A percentile compares a stretch with the other conserved stretches of the same genome.
phyloP scores from a whole-genome alignment of 2,329 filamentous ascomycete genomes.

The Colletotrichum echinochloae region DNA sequence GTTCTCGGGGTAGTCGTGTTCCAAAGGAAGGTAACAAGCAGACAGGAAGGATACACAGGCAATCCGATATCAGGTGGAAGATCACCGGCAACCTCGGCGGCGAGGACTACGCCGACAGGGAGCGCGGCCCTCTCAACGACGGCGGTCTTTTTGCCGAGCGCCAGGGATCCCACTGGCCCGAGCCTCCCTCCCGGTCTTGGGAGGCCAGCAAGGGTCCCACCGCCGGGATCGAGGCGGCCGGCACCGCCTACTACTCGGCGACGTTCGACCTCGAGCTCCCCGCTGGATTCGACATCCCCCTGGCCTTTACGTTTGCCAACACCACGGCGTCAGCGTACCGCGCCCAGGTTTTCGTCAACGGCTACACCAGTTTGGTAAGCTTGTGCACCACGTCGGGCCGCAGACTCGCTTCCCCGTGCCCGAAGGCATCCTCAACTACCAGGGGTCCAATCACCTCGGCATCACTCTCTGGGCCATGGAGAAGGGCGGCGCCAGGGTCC shows the following conservation, averaged over 20 bases:
- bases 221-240: conserved; percentile 56
- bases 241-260: conserved; percentile 67
- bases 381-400: conserved; percentile 73
- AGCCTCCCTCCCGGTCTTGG: conserved; percentile 59
- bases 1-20: too few species aligned
- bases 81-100: conserved; percentile 71
- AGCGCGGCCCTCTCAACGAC: conserved; percentile 71
- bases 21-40: too few species aligned
- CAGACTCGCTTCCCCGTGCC: conserved; percentile 76
- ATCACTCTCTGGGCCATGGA: conserved; percentile 75
- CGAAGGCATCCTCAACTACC: conserved; percentile 74
- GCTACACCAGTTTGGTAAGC: conserved; percentile 72
- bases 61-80: conserved; percentile 67
- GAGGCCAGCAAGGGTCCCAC: conserved; percentile 49
- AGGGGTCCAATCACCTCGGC: conserved; percentile 73
- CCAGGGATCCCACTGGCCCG: conserved; percentile 67
- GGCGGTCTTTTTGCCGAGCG: conserved; percentile 68
- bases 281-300: conserved; percentile 64
- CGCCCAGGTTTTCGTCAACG: conserved; percentile 75
- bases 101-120: conserved; percentile 67
- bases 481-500: conserved; percentile 58
- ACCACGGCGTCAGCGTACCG: conserved; percentile 58
- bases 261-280: conserved; percentile 67
- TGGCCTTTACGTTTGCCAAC: conserved; percentile 65
- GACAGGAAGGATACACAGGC: too few species aligned